These are phyloP conservation scores for Thuidium tamariscinum DNA, from an alignment of 225 moss, liverwort and hornwort species.

Conservation along the genomic window DNA sequence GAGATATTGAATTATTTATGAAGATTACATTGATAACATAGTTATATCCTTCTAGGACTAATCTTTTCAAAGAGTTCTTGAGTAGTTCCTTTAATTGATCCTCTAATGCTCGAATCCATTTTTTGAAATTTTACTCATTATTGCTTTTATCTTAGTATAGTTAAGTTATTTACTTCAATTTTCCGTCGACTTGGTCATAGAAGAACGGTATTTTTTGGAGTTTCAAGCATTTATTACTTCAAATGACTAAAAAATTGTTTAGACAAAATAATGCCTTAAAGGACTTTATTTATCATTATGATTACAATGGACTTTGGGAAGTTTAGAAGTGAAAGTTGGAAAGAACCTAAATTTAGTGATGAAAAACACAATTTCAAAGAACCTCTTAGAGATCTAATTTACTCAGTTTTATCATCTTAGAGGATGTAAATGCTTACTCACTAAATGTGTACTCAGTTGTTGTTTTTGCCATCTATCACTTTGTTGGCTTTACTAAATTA, in stretches of 20 bases:
- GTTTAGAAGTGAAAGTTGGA: not conserved
- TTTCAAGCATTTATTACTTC: not conserved
- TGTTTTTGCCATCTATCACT: no score
- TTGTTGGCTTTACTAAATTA: no score
- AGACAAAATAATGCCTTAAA: not conserved
- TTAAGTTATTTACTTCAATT: not conserved
- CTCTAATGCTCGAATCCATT: not conserved
- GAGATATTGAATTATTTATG: fast-evolving
- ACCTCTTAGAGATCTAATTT: not conserved
- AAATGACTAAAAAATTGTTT: not conserved
- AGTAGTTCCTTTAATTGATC: not conserved
- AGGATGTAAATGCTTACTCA: not conserved
- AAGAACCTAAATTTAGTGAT: not conserved
- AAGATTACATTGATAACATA: not conserved
- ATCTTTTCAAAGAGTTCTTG: not conserved
- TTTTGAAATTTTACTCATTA: not conserved
- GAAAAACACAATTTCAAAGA: not conserved
- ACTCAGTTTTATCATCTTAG: not conserved
- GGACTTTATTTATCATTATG: not conserved
- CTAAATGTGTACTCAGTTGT: no score
- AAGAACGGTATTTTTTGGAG: not conserved
- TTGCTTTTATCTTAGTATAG: fast-evolving
- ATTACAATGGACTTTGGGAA: not conserved
- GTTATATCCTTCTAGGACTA: not conserved
- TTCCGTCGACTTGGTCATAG: not conserved